These are phyloP conservation scores for Moringa oleifera DNA, from an alignment of 345 rosid species.

Conservation along the genomic window DNA sequence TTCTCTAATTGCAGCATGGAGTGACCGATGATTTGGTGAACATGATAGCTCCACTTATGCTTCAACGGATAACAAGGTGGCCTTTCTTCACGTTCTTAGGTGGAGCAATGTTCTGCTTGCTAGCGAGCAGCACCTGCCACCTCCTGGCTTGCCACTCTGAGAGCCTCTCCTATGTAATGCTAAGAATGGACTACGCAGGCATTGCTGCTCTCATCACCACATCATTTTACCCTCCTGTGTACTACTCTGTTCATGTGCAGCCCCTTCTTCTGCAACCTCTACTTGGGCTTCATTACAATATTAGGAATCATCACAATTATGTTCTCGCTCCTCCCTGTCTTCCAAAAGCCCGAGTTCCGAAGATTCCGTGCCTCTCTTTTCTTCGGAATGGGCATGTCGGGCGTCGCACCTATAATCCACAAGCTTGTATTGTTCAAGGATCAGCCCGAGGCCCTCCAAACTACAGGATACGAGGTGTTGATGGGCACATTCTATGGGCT, in stretches of 20 bases:
- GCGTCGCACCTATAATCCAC: constrained; percentile 19
- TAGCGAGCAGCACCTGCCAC: constrained; percentile 22
- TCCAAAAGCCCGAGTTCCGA: constrained; percentile 20
- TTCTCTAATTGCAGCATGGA: constrained; percentile 11
- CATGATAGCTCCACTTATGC: constrained; percentile 1
- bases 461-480: constrained; percentile 19
- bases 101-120: constrained; percentile 28
- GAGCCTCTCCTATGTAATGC: constrained; percentile 25
- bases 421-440: constrained; percentile 19
- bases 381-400: constrained; percentile 23
- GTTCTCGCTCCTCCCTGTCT: constrained; percentile 24
- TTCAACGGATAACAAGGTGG: constrained; percentile 24
- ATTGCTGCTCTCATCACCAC: constrained; percentile 27
- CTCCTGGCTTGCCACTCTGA: constrained; percentile 23
- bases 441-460: constrained; percentile 17
- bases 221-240: constrained; percentile 25
- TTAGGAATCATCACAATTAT: constrained; percentile 11
- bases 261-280: constrained; percentile 19
- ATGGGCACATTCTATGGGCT: constrained; percentile 22
- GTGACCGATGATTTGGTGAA: constrained; percentile 14
- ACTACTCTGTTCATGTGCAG: constrained; percentile 28
- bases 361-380: constrained; percentile 15
- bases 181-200: constrained; percentile 24
- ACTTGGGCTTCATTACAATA: constrained; percentile 17
- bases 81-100: constrained; percentile 25